These are phyloP conservation scores for Cryptococcus sp. DNA, from an alignment of 1,284 basidiomycete genomes.

Conservation along the genomic window DNA sequence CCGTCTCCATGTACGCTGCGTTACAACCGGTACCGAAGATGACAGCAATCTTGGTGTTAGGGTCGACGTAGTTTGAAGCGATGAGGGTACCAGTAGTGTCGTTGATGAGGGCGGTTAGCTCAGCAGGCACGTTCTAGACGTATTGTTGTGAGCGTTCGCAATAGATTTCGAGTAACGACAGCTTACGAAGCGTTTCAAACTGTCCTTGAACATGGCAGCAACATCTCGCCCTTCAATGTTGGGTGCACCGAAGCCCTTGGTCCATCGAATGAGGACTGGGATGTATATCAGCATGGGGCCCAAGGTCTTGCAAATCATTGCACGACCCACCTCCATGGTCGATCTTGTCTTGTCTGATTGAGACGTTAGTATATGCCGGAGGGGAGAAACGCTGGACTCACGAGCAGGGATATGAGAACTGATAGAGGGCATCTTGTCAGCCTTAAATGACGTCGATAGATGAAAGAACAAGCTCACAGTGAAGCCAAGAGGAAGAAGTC, in stretches of 20 bases:
- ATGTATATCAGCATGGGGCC: not conserved
- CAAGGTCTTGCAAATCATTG: not conserved
- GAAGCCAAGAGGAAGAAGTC: constrained; percentile 83
- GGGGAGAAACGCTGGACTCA: constrained; percentile 54
- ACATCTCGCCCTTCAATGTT: constrained; percentile 94
- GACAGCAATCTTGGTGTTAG: constrained; percentile 84
- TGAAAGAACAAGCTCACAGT: constrained; percentile 64
- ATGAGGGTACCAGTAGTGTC: constrained; percentile 97
- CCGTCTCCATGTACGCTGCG: constrained; percentile 93
- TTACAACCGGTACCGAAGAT: constrained; percentile 99
- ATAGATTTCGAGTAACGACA: not conserved
- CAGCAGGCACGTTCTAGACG: constrained; percentile 61
- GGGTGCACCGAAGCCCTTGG: constrained; percentile 91
- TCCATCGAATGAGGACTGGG: constrained; percentile 87
- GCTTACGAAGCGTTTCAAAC: constrained; percentile 66
- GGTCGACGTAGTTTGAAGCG: constrained; percentile 94
- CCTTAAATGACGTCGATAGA: not conserved
- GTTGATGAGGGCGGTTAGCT: constrained; percentile 85
- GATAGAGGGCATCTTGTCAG: not conserved
- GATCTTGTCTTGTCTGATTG: constrained; percentile 78
- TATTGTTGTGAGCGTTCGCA: not conserved
- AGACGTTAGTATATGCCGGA: constrained; percentile 10
- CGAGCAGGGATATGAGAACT: constrained; percentile 94
- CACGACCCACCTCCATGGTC: constrained; percentile 70
- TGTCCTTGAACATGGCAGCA: constrained; percentile 84